Conservation (phyloP, 331 rosid species). For the Malus hybrid region DNA sequence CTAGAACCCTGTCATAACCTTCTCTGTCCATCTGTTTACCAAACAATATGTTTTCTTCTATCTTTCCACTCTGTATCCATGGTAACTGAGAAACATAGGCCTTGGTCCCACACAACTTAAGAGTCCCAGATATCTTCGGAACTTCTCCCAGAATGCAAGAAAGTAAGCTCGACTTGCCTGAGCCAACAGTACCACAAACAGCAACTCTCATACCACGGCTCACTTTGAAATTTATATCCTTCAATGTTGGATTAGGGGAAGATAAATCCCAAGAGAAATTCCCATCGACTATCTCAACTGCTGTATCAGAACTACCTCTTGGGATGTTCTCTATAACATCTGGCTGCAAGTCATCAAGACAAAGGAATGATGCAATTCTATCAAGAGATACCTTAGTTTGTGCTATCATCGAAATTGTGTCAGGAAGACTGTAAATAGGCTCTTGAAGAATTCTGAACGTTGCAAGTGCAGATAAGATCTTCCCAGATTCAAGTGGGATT, state of each 20-base stretch:
- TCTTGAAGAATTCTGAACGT: conserved; percentile 77
- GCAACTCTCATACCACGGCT: conserved; percentile 71
- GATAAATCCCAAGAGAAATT: conserved; percentile 73
- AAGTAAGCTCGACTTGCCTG: conserved; percentile 87
- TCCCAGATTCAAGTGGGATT: conserved; percentile 80
- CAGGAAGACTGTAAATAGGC: conserved; percentile 69
- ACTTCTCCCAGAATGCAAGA: conserved; percentile 80
- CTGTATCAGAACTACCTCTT: conserved; percentile 47
- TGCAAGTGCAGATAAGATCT: conserved; percentile 80
- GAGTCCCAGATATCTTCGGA: conserved; percentile 60
- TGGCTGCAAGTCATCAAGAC: conserved; percentile 56
- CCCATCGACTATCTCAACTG: conserved; percentile 58
- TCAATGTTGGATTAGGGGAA: conserved; percentile 44
- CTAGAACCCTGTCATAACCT: conserved; percentile 60
- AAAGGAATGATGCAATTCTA: conserved; percentile 60
- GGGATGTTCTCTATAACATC: conserved; percentile 62
- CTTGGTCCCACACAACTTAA: conserved; percentile 68
- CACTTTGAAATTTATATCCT: conserved; percentile 42
- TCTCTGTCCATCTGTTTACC: conserved; percentile 61
- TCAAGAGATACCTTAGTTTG: conserved; percentile 85
- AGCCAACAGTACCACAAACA: conserved; percentile 86
- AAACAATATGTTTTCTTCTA: conserved; percentile 81
- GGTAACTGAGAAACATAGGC: conserved; percentile 89
- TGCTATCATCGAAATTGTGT: conserved; percentile 64
- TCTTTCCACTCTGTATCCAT: conserved; percentile 86